These are phyloP conservation scores for Cyclospora cayetanensis DNA, from an alignment of 169 alveolate genomes.

Conservation along the genomic window DNA sequence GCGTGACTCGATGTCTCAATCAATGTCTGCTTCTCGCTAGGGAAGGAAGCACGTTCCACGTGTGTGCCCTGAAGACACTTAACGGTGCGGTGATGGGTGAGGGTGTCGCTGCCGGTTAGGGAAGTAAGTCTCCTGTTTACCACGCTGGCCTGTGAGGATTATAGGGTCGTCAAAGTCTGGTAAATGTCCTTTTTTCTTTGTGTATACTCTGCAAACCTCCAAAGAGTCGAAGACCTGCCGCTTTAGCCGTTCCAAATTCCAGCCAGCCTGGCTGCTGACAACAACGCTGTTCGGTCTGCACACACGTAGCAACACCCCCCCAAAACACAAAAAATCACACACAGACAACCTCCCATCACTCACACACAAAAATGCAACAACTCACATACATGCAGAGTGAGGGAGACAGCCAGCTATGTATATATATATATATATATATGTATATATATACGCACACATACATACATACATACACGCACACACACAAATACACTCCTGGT, in stretches of 20 bases:
- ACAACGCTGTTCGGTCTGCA: conserved; percentile 61
- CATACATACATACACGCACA: neutral
- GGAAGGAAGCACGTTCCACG: neutral
- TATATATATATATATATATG: no score
- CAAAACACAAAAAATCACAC: neutral
- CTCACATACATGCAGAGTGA: no score
- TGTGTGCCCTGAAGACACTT: neutral
- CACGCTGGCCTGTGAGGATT: conserved; percentile 87
- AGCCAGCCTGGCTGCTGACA: conserved; percentile 83
- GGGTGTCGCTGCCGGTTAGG: conserved; percentile 79
- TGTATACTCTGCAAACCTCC: conserved; percentile 95
- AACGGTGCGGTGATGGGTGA: no score
- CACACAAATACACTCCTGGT: no score
- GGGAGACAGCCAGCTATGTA: neutral
- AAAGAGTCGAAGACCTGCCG: conserved; percentile 96
- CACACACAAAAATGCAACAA: neutral
- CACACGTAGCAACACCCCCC: neutral
- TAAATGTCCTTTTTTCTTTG: conserved; percentile 96
- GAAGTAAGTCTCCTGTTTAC: conserved; percentile 86
- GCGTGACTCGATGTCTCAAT: no score
- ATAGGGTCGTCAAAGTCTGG: conserved; percentile 98
- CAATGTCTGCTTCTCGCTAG: neutral
- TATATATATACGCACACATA: neutral
- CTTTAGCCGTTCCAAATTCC: conserved; percentile 96
- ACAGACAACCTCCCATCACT: neutral